Percentiles rank a stretch among this genome's conserved stretches.
phyloP scores from a whole-genome alignment of 2,329 filamentous ascomycete genomes.

The Rhexocercosporidium sp. region DNA sequence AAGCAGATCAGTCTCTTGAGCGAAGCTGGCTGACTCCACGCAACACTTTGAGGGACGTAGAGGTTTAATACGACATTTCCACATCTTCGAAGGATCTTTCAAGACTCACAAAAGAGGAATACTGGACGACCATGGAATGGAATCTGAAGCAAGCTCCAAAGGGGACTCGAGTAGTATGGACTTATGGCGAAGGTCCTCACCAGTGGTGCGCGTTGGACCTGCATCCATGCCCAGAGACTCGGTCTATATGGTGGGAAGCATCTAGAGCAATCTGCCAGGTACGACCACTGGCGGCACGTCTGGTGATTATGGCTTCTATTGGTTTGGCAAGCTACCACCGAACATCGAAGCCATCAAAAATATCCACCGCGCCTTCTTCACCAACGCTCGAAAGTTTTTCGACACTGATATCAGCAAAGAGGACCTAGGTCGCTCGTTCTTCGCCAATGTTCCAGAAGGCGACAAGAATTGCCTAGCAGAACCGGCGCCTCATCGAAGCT shows the following conservation, averaged over 20 bases:
- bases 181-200: conserved; percentile 35
- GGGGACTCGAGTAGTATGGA: conserved; percentile 35
- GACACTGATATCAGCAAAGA: background rate
- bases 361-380: conserved; percentile 31
- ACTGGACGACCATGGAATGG: conserved; percentile 30
- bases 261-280: conserved; percentile 28
- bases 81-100: background rate
- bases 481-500: conserved; percentile 31
- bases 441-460: background rate
- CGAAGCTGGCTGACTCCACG: background rate
- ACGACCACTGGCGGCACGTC: background rate
- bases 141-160: conserved; percentile 28
- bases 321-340: conserved; percentile 35
- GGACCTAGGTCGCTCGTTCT: background rate
- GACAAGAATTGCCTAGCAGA: background rate
- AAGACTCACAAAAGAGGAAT: conserved; percentile 11
- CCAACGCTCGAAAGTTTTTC: conserved; percentile 32
- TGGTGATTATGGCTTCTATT: conserved; percentile 36
- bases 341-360: conserved; percentile 33
- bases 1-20: background rate
- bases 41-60: background rate
- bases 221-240: conserved; percentile 29
- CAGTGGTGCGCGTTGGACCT: conserved; percentile 25
- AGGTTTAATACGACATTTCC: background rate
- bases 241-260: conserved; percentile 36